Conservation (phyloP, 2,329 filamentous ascomycete species). For the Hypomyces perniciosus region DNA sequence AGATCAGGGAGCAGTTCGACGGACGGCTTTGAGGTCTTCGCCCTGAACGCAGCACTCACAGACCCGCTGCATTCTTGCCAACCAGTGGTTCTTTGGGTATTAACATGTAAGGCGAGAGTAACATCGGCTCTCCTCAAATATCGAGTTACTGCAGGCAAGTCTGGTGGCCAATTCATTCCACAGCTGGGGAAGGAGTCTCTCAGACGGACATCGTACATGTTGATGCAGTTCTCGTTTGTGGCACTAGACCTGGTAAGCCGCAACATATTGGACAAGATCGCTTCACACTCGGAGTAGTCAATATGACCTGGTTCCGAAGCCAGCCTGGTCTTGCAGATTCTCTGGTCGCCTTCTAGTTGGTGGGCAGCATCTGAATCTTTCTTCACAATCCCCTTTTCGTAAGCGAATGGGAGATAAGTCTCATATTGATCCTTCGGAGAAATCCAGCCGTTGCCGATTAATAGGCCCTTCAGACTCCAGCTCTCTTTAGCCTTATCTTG, state of each 20-base stretch:
- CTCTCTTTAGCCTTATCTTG: slow-evolving; percentile 2
- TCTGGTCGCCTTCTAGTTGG: slow-evolving; percentile 62
- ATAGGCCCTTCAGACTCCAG: slow-evolving; percentile 78
- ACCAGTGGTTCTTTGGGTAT: slow-evolving; percentile 72
- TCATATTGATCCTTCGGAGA: slow-evolving; percentile 85
- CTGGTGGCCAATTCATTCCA: slow-evolving; percentile 97
- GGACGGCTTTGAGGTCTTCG: slow-evolving; percentile 65
- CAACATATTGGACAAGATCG: slow-evolving; percentile 68
- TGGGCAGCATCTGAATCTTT: slow-evolving; percentile 59
- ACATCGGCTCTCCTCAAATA: slow-evolving; percentile 85
- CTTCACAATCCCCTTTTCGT: slow-evolving; percentile 66
- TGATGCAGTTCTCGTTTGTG: slow-evolving; percentile 61
- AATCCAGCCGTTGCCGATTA: slow-evolving; percentile 99
- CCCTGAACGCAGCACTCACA: slow-evolving; percentile 66
- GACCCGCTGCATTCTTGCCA: slow-evolving; percentile 87
- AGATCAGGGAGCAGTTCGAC: slow-evolving; percentile 71
- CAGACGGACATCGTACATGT: slow-evolving; percentile 96
- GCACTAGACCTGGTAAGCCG: slow-evolving; percentile 52
- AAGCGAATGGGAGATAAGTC: slow-evolving; percentile 75
- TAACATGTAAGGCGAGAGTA: slow-evolving; percentile 72
- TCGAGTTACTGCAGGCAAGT: slow-evolving; percentile 68
- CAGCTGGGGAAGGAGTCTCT: slow-evolving; percentile 75
- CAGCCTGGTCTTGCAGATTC: slow-evolving; percentile 60
- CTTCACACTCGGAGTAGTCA: slow-evolving; percentile 66
- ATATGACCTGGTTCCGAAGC: slow-evolving; percentile 46